Percentiles rank a stretch among this genome's conserved stretches.
These are phyloP conservation scores for Chlamydomonas reinhardtii DNA, from an alignment of 163 green algal genomes.

Conservation along the genomic window DNA sequence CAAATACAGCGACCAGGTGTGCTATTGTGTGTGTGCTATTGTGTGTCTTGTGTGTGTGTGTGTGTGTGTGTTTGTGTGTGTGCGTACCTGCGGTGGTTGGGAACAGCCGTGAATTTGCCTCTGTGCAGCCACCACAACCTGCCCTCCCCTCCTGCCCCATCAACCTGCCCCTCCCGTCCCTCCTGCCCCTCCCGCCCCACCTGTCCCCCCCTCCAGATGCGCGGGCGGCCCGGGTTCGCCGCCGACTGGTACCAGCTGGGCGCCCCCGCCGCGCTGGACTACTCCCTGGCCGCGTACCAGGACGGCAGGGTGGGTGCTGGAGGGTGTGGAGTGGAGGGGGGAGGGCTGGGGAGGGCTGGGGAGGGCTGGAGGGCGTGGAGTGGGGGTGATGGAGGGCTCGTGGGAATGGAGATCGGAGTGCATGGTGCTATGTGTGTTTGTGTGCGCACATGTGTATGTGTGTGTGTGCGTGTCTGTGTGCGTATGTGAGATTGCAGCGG, in stretches of 20 bases:
- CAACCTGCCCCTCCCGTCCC: not conserved
- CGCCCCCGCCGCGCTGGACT: constrained; percentile 41
- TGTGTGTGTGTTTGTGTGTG: not conserved
- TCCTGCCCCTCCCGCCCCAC: not conserved
- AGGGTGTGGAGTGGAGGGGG: not conserved
- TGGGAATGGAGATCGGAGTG: too few relatives aligned
- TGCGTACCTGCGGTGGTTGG: too few relatives aligned
- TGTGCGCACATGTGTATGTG: too few relatives aligned
- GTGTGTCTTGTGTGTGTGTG: not conserved
- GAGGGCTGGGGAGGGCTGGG: too few relatives aligned
- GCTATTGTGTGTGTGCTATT: not conserved
- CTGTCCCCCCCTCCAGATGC: constrained; percentile 30
- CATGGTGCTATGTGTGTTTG: too few relatives aligned
- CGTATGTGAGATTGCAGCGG: too few relatives aligned
- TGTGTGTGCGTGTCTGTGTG: too few relatives aligned
- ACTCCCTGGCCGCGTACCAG: constrained; percentile 38
- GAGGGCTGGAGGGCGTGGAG: too few relatives aligned
- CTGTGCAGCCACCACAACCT: too few relatives aligned
- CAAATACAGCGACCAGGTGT: constrained; percentile 71
- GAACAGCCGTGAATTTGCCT: too few relatives aligned
- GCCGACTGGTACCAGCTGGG: constrained; percentile 63
- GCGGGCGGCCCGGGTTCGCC: constrained; percentile 49
- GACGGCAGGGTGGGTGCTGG: not conserved
- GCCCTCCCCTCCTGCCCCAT: not conserved
- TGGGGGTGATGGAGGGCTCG: too few relatives aligned